Evolutionary conservation across 352 stramenopile species (phyloP).

Genomic region (Halophytophthora polymorphica): DNA sequence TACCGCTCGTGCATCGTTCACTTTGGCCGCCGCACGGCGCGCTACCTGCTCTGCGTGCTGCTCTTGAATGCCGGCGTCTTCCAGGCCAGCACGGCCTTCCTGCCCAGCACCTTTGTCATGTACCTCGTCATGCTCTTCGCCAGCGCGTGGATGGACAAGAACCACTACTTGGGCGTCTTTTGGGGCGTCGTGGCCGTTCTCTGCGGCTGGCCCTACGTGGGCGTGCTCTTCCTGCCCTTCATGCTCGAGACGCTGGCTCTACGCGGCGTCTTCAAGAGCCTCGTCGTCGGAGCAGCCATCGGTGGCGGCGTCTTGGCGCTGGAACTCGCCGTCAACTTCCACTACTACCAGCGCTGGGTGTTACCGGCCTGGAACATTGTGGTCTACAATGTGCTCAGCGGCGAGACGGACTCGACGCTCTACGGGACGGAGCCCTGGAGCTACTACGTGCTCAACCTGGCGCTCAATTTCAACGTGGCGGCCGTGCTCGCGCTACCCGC

Average conservation of each 20-base stretch:
- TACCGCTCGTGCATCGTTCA: conserved; percentile 59
- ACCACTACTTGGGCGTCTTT: conserved; percentile 72
- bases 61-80: conserved; percentile 91
- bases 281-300: conserved; percentile 58
- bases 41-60: conserved; percentile 74
- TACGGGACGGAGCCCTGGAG: conserved; percentile 94
- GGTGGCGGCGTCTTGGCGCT: conserved; percentile 64
- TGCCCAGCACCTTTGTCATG: conserved; percentile 93
- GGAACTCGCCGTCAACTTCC: conserved; percentile 84
- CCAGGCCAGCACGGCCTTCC: conserved; percentile 88
- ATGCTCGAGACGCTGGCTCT: conserved; percentile 74
- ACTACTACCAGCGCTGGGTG: conserved; percentile 68
- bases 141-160: conserved; percentile 75
- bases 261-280: conserved; percentile 45
- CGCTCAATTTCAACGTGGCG: conserved; percentile 95
- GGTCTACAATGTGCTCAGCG: conserved; percentile 93
- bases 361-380: conserved; percentile 93
- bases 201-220: conserved; percentile 97
- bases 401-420: conserved; percentile 93
- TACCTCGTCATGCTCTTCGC: conserved; percentile 78
- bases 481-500: conserved; percentile 61
- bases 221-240: conserved; percentile 94
- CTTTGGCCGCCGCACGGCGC: conserved; percentile 63
- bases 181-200: conserved; percentile 91
- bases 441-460: conserved; percentile 96